Evolutionary conservation across 148 eudicot species (phyloP), one percentile per base, ranked within the genome.

Genomic region (Heliamphora exappendiculata): DNA sequence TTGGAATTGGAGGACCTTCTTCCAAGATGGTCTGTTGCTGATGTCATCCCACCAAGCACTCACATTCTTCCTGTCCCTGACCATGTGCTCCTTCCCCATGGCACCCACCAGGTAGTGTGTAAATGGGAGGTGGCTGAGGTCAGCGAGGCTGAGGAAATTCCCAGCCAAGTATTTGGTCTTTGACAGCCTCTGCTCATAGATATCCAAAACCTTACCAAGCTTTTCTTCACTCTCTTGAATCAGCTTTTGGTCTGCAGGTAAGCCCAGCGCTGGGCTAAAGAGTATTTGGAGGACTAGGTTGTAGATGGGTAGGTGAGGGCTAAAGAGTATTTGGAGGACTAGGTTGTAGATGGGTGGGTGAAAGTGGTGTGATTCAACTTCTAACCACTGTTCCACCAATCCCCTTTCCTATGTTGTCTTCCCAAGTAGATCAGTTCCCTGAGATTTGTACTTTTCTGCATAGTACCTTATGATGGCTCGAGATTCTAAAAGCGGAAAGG

Each of bases 21-120:
- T 59, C 85, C 87, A 85, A 47, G 87, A 85, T 8, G 85, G 83
- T 79, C 87, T 82, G 19, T 60, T 85, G 63, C 83, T 82, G n/a
- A 81, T 85, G 77, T 81, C 87, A 76, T 85, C 83, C 78, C 58
- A 81, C 73, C 79, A 81, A 49, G 36, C 74, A 22, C 68, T 28
- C 42, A 69, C 68, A 59, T 57, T n/a, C 75, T 58, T 29, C 54
- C 75, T 70, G 7, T 63, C 47, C 42, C 31, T 78, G 11, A 76
- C 20, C 75, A 65, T 62, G 67, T 65, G n/a, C 37, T 55, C 79
- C 54, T 79, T 76, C 26, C 63, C 69, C 60, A 76, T 20, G n/a
- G 41, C 37, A 57, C 45, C 70, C 68, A 75, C 69, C 80, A 84
- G 67, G 65, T 62, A 84, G 3, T 78, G 75, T 7, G 68, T 49